Evolutionary conservation across 2,329 filamentous ascomycete species (phyloP).

Genomic region (Ampelomyces quisqualis): DNA sequence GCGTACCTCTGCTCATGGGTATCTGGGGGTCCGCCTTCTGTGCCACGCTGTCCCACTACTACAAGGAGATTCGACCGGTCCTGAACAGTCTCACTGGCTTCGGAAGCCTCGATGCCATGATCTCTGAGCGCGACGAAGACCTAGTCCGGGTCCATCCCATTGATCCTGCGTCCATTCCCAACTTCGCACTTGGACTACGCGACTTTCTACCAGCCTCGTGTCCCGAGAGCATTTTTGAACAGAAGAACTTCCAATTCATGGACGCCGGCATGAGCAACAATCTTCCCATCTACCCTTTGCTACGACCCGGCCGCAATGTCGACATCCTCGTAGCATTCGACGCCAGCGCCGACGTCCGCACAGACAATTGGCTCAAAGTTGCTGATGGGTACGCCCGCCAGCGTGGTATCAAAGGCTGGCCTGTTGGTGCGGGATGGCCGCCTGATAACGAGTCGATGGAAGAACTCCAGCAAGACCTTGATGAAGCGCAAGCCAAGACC

Average conservation of each 20-base stretch:
- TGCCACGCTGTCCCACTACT: slow-evolving; percentile 93
- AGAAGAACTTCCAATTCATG: slow-evolving; percentile 69
- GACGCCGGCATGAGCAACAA: slow-evolving; percentile 99
- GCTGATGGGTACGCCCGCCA: slow-evolving; percentile 91
- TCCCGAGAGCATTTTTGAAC: slow-evolving; percentile 72
- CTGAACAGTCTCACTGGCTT: slow-evolving; percentile 75
- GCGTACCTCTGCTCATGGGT: slow-evolving; percentile 81
- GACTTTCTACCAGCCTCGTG: slow-evolving; percentile 71
- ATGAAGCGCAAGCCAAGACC: slow-evolving; percentile 64
- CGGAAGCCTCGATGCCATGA: slow-evolving; percentile 73
- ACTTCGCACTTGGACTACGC: slow-evolving; percentile 81
- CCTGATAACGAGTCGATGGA: slow-evolving; percentile 59
- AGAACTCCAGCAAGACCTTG: slow-evolving; percentile 65
- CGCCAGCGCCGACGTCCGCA: slow-evolving; percentile 86
- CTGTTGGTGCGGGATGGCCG: slow-evolving; percentile 92
- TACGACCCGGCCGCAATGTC: slow-evolving; percentile 83
- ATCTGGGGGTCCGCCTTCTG: slow-evolving; percentile 98
- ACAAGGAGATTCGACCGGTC: slow-evolving; percentile 85
- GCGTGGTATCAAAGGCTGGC: slow-evolving; percentile 91
- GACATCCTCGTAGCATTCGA: slow-evolving; percentile 93
- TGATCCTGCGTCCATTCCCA: slow-evolving; percentile 85
- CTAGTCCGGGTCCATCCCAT: slow-evolving; percentile 92
- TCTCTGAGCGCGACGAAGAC: slow-evolving; percentile 79
- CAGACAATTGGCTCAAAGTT: slow-evolving; percentile 94
- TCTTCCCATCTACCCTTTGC: slow-evolving; percentile 88